These are phyloP conservation scores for Akebia trifoliata DNA, from an alignment of 164 flowering plant genomes.

Conservation along the genomic window DNA sequence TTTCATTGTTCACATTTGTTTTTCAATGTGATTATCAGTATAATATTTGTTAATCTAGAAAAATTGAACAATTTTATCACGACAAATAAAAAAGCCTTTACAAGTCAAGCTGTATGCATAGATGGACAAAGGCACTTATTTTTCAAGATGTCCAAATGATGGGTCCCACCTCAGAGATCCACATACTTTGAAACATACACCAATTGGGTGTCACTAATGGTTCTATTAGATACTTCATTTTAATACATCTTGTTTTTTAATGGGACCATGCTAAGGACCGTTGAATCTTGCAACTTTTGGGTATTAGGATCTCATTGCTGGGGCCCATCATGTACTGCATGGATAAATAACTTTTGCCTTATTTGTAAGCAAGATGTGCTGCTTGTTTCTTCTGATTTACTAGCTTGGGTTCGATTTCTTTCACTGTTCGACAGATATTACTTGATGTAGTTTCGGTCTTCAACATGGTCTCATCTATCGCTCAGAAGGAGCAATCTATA, in stretches of 20 bases:
- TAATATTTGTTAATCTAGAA: no score
- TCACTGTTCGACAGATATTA: slow-evolving; percentile 45
- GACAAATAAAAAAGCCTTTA: background rate
- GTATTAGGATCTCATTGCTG: background rate
- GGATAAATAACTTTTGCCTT: background rate
- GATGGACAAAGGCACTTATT: background rate
- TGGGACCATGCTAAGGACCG: background rate
- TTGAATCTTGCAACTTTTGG: background rate
- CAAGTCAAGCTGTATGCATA: background rate
- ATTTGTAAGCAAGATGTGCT: background rate
- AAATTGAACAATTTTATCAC: background rate
- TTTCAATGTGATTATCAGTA: no score
- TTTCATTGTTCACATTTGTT: background rate
- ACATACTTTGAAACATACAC: background rate
- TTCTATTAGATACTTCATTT: background rate
- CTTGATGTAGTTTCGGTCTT: slow-evolving; percentile 63
- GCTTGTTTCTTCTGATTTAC: background rate
- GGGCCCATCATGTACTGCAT: background rate
- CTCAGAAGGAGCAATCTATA: slow-evolving; percentile 54
- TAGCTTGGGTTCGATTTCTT: background rate
- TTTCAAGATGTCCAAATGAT: background rate
- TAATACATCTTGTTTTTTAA: background rate
- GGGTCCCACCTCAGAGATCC: background rate
- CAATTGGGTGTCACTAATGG: background rate
- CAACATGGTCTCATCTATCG: slow-evolving; percentile 58